Conservation (phyloP, 163 green algal genomes). For the Scenedesmus sp. region DNA sequence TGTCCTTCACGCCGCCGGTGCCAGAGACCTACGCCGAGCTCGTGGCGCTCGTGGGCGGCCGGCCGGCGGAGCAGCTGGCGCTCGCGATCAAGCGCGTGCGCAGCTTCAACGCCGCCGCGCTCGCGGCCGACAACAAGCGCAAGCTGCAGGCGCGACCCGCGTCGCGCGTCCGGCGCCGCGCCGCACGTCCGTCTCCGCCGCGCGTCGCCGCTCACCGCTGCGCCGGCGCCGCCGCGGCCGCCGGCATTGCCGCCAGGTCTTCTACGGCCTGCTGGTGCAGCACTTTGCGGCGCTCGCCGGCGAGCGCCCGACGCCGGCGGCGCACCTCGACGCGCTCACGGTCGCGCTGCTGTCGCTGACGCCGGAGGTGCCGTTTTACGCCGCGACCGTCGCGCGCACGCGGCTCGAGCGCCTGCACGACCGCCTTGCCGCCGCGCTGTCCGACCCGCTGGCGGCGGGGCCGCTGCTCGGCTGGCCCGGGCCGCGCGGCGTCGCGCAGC, state of each 20-base stretch:
- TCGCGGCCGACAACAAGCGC: constrained; percentile 78
- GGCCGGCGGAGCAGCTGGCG: constrained; percentile 64
- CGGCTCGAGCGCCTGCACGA: constrained; percentile 74
- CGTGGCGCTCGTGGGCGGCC: constrained; percentile 57
- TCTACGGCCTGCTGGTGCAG: constrained; percentile 84
- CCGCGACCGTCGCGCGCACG: constrained; percentile 81
- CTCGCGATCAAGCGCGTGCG: constrained; percentile 80
- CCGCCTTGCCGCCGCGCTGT: constrained; percentile 55
- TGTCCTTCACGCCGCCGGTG: constrained; percentile 81
- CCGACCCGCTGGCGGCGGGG: constrained; percentile 16
- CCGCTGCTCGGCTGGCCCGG: constrained; percentile 68
- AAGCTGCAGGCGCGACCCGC: constrained; percentile 79
- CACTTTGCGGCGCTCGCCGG: constrained; percentile 87
- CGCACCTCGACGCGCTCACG: constrained; percentile 78
- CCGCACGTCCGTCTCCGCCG: not conserved
- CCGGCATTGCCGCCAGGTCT: constrained; percentile 52
- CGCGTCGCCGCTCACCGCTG: not conserved
- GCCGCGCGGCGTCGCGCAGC: constrained; percentile 75
- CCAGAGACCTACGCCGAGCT: constrained; percentile 75
- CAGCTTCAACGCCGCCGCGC: constrained; percentile 74
- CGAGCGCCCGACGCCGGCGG: constrained; percentile 54
- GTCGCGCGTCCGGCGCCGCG: not conserved
- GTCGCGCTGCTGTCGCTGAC: constrained; percentile 75
- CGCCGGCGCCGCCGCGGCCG: not conserved
- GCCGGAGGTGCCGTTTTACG: constrained; percentile 90